Percentiles rank a stretch among this genome's conserved stretches.
Evolutionary conservation across 306 rosid species (phyloP).

Genomic region (Benincasa hispida): DNA sequence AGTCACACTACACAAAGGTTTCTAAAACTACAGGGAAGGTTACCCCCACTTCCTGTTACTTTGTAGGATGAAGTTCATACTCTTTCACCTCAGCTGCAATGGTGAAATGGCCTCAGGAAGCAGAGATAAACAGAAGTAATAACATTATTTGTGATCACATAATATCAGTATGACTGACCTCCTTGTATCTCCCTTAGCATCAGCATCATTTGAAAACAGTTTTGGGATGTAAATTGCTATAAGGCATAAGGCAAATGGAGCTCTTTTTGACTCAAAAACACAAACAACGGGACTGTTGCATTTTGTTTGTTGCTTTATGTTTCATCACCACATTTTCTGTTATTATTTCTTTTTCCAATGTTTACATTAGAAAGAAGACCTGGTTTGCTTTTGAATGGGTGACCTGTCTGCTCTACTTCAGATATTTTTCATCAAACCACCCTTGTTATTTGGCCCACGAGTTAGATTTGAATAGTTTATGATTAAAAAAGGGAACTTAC

Average conservation of each 20-base stretch:
- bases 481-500: not conserved
- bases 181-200: not conserved
- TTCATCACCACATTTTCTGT: not conserved
- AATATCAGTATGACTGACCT: conserved; percentile 2
- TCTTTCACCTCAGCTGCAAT: conserved; percentile 6
- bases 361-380: not conserved
- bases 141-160: not conserved
- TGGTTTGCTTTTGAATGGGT: not conserved
- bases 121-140: not conserved
- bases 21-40: not conserved
- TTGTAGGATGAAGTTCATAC: not conserved
- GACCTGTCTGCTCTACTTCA: not conserved
- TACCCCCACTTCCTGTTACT: not conserved
- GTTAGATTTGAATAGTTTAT: not conserved
- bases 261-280: conserved; percentile 20
- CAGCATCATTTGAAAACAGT: not conserved
- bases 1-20: conserved; percentile 3
- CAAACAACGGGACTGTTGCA: conserved; percentile 13
- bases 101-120: not conserved
- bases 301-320: not conserved
- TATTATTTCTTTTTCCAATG: not conserved
- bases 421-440: not conserved
- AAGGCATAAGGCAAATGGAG: conserved; percentile 18
- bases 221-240: not conserved
- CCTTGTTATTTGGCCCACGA: not conserved